Conservation (phyloP, 2,329 filamentous ascomycete species). For the Arthrinium phaeospermum region DNA sequence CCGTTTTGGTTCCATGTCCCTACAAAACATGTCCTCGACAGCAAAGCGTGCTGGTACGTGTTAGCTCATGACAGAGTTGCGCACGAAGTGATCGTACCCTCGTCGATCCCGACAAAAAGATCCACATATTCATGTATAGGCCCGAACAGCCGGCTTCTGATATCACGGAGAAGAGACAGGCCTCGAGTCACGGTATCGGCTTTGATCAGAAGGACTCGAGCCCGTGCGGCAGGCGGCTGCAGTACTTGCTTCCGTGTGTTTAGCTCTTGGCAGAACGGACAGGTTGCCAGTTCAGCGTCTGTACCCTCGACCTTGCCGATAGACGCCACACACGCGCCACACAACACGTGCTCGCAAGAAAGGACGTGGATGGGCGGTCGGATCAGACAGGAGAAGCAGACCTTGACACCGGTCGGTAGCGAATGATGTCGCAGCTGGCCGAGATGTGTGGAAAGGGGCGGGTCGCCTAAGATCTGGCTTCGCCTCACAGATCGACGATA, state of each 20-base stretch:
- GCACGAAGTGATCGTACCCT: not conserved
- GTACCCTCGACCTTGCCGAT: not conserved
- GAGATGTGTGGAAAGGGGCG: not conserved
- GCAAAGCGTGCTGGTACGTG: not conserved
- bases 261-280: not conserved
- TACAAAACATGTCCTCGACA: slow-evolving; percentile 1
- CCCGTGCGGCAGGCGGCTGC: not conserved
- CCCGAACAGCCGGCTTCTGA: not conserved
- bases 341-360: not conserved
- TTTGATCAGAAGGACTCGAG: too few relatives aligned
- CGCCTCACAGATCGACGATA: not conserved
- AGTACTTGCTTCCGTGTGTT: not conserved
- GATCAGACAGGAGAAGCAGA: not conserved
- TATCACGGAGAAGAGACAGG: not conserved
- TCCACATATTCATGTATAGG: not conserved
- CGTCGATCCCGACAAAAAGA: slow-evolving; percentile 1
- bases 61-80: not conserved
- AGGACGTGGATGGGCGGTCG: not conserved
- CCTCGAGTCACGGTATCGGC: too few relatives aligned
- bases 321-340: not conserved
- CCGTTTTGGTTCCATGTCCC: not conserved
- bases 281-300: not conserved
- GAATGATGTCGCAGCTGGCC: not conserved
- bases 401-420: not conserved
- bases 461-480: not conserved